Evolutionary conservation across 2,329 filamentous ascomycete genomes (phyloP).

Genomic region (Trichoderma sp.): DNA sequence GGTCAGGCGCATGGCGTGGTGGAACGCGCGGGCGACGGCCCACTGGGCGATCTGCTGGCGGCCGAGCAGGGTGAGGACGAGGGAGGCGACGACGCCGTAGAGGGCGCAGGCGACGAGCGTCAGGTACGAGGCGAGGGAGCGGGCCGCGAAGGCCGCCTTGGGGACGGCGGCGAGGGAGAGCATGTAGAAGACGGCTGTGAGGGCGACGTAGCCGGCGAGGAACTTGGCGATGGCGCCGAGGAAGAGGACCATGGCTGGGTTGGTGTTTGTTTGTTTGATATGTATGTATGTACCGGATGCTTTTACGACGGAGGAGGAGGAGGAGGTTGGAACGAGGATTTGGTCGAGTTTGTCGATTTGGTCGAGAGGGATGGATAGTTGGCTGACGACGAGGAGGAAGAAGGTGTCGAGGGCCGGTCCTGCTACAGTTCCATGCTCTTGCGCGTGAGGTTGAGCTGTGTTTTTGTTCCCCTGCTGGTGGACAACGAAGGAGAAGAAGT

Average conservation of each 20-base stretch:
- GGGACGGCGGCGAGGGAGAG: conserved; percentile 60
- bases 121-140: conserved; percentile 67
- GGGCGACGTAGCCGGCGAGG: conserved; percentile 53
- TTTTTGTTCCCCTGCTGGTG: not conserved
- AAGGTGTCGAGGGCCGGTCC: not conserved
- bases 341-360: not conserved
- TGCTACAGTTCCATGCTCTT: conserved; percentile 23
- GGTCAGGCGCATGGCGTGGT: conserved; percentile 71
- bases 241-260: conserved; percentile 41
- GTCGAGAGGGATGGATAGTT: conserved; percentile 1
- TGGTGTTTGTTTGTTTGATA: not conserved
- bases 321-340: not conserved
- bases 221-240: conserved; percentile 50
- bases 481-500: not conserved
- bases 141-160: conserved; percentile 68
- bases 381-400: conserved; percentile 21
- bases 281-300: too few species aligned
- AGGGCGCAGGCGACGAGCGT: conserved; percentile 61
- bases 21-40: conserved; percentile 77
- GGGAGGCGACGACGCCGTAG: conserved; percentile 76
- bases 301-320: too few species aligned
- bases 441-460: not conserved
- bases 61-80: conserved; percentile 70
- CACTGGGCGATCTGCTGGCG: conserved; percentile 81
- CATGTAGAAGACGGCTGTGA: conserved; percentile 62